Evolutionary conservation across 371 early-diverging fungal species (phyloP).

Genomic region (Mucor circinelloides): DNA sequence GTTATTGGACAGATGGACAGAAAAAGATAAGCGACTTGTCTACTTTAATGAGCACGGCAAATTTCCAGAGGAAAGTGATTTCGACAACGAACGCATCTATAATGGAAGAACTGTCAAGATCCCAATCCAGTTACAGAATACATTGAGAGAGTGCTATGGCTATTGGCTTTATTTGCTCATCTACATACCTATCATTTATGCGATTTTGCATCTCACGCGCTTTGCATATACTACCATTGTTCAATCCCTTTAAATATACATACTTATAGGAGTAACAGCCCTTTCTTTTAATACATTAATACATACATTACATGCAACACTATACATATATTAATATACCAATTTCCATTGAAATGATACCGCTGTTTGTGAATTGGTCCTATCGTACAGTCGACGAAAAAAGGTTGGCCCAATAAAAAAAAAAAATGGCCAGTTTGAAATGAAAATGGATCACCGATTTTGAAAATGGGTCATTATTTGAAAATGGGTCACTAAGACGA

Average conservation of each 20-base stretch:
- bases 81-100: slow-evolving; percentile 7
- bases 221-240: slow-evolving; percentile 5
- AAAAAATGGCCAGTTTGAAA: too few species aligned
- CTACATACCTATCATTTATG: slow-evolving; percentile 18
- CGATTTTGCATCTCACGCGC: not conserved
- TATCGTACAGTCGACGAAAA: too few species aligned
- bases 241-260: not conserved
- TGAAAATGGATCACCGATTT: too few species aligned
- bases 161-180: slow-evolving; percentile 20
- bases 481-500: too few species aligned
- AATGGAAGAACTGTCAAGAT: slow-evolving; percentile 18
- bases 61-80: slow-evolving; percentile 51
- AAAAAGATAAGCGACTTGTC: slow-evolving; percentile 80
- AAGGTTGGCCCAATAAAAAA: too few species aligned
- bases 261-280: not conserved
- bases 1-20: slow-evolving; percentile 73
- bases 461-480: too few species aligned
- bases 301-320: not conserved
- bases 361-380: too few species aligned
- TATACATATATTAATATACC: not conserved
- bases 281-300: not conserved
- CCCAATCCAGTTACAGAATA: slow-evolving; percentile 17
- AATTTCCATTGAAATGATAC: not conserved
- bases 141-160: slow-evolving; percentile 21
- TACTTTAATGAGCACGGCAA: slow-evolving; percentile 73